phyloP scores from a whole-genome alignment of 805 yeast genomes.

The Limtongia smithiae region DNA sequence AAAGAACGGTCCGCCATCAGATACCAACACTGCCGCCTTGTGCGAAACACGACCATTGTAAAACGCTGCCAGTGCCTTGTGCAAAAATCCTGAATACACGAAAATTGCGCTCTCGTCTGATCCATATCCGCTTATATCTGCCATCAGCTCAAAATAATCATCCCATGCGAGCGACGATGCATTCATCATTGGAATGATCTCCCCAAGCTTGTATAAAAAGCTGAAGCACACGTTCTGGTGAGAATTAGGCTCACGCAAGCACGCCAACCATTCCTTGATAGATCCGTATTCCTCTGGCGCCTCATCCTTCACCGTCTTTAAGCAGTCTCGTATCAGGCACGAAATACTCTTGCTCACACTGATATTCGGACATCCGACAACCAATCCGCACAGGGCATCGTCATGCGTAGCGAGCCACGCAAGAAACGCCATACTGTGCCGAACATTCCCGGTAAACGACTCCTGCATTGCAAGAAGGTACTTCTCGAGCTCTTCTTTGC shows the following conservation, averaged over 20 bases:
- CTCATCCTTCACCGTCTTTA: slow-evolving; percentile 1
- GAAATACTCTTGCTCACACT: slow-evolving; percentile 9
- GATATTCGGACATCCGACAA: slow-evolving; percentile 21
- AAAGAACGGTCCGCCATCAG: slow-evolving; percentile 1
- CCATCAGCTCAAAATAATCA: slow-evolving; percentile 9
- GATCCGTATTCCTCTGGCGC: slow-evolving; percentile 14
- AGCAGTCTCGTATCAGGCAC: slow-evolving; percentile 2
- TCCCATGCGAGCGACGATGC: slow-evolving; percentile 15
- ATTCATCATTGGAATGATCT: neutral
- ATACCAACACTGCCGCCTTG: neutral
- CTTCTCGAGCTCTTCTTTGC: neutral
- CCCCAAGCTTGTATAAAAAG: neutral
- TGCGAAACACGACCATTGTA: neutral
- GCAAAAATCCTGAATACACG: slow-evolving; percentile 14
- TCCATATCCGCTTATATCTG: slow-evolving; percentile 6
- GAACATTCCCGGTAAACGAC: neutral
- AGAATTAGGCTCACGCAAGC: neutral
- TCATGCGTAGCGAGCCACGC: slow-evolving; percentile 13
- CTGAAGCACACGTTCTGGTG: neutral
- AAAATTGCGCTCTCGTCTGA: slow-evolving; percentile 12
- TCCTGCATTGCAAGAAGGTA: slow-evolving; percentile 5
- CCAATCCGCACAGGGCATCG: slow-evolving; percentile 1
- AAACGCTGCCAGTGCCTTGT: slow-evolving; percentile 7
- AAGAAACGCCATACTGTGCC: slow-evolving; percentile 10
- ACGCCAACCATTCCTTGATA: slow-evolving; percentile 6